A percentile compares a stretch with the other conserved stretches of the same genome.
phyloP scores from a whole-genome alignment of 1,139 yeast genomes.

The Kluyveromyces sp. region DNA sequence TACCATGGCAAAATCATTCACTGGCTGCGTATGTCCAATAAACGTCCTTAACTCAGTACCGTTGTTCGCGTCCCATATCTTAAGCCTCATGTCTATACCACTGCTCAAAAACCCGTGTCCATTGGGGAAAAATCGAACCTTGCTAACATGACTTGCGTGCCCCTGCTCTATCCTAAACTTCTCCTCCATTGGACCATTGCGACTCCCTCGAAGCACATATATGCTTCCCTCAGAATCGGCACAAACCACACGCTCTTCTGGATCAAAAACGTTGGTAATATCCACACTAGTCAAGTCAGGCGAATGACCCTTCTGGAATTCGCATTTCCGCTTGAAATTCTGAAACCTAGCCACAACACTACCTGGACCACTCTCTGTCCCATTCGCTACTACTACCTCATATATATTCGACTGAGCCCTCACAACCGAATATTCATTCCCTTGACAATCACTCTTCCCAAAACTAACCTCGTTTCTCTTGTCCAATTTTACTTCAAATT shows the following conservation, averaged over 20 bases:
- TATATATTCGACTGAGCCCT: background rate
- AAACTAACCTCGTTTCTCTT: background rate
- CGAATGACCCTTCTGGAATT: background rate
- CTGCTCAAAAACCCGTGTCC: slow-evolving; percentile 48
- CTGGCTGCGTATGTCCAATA: slow-evolving; percentile 37
- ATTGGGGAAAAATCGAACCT: slow-evolving; percentile 47
- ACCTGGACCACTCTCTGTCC: background rate
- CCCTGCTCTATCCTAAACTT: slow-evolving; percentile 29
- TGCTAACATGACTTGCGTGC: slow-evolving; percentile 41
- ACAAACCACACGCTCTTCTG: background rate
- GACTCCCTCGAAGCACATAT: background rate
- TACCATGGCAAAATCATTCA: slow-evolving; percentile 42
- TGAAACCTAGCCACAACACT: background rate
- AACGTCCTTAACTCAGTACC: slow-evolving; percentile 46
- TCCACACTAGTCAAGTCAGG: background rate
- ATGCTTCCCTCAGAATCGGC: slow-evolving; percentile 1
- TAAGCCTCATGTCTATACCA: slow-evolving; percentile 48
- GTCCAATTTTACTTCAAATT: background rate
- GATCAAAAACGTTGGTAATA: background rate
- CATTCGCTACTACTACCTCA: background rate
- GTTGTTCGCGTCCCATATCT: slow-evolving; percentile 46
- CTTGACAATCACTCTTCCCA: background rate
- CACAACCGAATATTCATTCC: background rate
- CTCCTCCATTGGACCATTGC: background rate
- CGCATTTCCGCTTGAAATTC: background rate